Conservation (phyloP, 2,329 filamentous ascomycete genomes). For the Exophiala phaeomuriformis region DNA sequence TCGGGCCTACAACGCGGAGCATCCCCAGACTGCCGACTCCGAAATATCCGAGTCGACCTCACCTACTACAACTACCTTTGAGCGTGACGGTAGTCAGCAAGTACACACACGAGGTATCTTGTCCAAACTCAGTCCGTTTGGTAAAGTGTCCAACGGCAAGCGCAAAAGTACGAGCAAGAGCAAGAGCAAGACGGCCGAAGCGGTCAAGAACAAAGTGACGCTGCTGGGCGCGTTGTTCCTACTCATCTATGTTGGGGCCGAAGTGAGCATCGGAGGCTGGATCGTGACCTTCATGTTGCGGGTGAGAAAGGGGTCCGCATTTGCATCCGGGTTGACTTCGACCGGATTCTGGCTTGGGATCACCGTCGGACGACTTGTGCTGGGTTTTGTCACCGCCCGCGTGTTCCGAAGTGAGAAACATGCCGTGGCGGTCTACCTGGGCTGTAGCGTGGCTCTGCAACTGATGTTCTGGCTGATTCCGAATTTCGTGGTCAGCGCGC, state of each 20-base stretch:
- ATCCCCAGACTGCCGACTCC: conserved; percentile 33
- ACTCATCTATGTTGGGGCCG: conserved; percentile 69
- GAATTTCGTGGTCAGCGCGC: conserved; percentile 61
- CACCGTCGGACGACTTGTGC: conserved; percentile 60
- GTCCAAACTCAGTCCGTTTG: conserved; percentile 50
- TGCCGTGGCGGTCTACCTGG: conserved; percentile 54
- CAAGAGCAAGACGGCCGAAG: conserved; percentile 39
- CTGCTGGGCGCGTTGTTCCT: conserved; percentile 68
- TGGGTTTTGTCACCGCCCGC: conserved; percentile 63
- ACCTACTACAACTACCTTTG: conserved; percentile 42
- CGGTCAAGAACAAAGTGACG: conserved; percentile 44
- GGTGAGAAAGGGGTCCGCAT: conserved; percentile 59
- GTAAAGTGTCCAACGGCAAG: conserved; percentile 68
- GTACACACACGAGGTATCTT: conserved; percentile 53
- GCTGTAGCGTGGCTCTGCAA: conserved; percentile 55
- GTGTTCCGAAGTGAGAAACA: conserved; percentile 63
- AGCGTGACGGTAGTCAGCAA: conserved; percentile 50
- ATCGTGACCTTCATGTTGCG: conserved; percentile 72
- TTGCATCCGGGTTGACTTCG: conserved; percentile 65
- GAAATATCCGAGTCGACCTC: conserved; percentile 33
- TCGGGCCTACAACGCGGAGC: conserved; percentile 16
- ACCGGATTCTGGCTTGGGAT: conserved; percentile 71
- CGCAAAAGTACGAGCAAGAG: conserved; percentile 35
- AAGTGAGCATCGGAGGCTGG: conserved; percentile 67
- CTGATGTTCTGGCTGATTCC: conserved; percentile 73